Evolutionary conservation across 2,329 filamentous ascomycete genomes (phyloP).

Genomic region (Fusarium concolor): DNA sequence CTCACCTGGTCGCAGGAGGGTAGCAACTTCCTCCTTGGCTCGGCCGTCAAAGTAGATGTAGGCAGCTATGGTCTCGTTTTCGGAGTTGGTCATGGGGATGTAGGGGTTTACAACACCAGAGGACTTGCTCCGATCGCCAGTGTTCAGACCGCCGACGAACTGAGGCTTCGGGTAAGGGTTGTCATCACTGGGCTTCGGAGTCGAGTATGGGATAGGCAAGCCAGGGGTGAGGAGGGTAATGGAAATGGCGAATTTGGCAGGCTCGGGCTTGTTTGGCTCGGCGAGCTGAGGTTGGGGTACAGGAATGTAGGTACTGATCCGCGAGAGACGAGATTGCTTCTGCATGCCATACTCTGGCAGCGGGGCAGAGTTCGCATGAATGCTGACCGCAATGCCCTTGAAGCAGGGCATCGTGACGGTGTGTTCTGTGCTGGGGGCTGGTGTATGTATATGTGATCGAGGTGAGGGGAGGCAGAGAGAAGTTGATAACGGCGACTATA

Average conservation of each 20-base stretch:
- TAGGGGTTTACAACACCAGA: slow-evolving; percentile 80
- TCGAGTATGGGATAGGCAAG: slow-evolving; percentile 91
- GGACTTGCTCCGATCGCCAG: slow-evolving; percentile 62
- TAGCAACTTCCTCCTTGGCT: slow-evolving; percentile 96
- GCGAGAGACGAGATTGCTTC: slow-evolving; percentile 88
- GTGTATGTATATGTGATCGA: slow-evolving; percentile 27
- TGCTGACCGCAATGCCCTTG: slow-evolving; percentile 98
- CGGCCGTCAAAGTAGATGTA: slow-evolving; percentile 99
- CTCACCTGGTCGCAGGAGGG: slow-evolving; percentile 88
- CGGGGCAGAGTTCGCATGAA: slow-evolving; percentile 84
- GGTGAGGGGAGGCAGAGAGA: slow-evolving; percentile 34
- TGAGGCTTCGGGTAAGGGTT: slow-evolving; percentile 86
- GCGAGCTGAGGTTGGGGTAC: slow-evolving; percentile 86
- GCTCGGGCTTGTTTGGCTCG: slow-evolving; percentile 81
- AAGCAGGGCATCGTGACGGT: slow-evolving; percentile 85
- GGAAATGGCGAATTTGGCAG: slow-evolving; percentile 96
- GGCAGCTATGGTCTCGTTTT: slow-evolving; percentile 96
- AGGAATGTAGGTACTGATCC: slow-evolving; percentile 97
- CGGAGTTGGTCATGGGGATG: slow-evolving; percentile 89
- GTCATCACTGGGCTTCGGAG: slow-evolving; percentile 79
- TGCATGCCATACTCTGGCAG: slow-evolving; percentile 95
- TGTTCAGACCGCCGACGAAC: slow-evolving; percentile 76
- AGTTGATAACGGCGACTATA: slow-evolving; percentile 23
- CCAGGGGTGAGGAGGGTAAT: slow-evolving; percentile 94
- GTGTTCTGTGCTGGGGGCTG: slow-evolving; percentile 19